Conservation (phyloP, 108 stramenopile species). For the Poteriospumella lacustris region DNA sequence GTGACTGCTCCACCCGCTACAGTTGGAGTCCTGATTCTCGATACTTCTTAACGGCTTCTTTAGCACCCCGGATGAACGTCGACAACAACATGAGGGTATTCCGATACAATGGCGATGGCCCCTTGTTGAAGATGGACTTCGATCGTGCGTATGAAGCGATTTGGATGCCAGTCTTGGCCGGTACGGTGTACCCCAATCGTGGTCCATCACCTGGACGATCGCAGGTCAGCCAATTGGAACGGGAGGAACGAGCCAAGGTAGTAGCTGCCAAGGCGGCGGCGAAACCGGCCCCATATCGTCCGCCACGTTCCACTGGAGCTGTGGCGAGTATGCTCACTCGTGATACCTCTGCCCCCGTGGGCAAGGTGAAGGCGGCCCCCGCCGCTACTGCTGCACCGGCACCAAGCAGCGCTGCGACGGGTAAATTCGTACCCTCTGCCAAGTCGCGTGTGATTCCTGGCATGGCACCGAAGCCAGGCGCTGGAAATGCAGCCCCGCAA, state of each 20-base stretch:
- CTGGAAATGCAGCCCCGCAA: not conserved
- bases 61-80: conserved; percentile 94
- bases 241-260: not conserved
- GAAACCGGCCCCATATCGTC: conserved; percentile 20
- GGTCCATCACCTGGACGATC: not conserved
- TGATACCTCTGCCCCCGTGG: not conserved
- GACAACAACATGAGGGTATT: conserved; percentile 80
- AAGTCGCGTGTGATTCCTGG: conserved; percentile 12
- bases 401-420: not conserved
- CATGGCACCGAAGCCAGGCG: not conserved
- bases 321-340: not conserved
- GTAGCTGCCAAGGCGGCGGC: not conserved
- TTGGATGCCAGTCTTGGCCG: not conserved
- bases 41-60: conserved; percentile 76
- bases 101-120: conserved; percentile 49
- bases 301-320: not conserved
- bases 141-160: conserved; percentile 17
- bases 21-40: conserved; percentile 88
- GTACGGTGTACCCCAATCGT: not conserved
- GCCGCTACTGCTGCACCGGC: not conserved
- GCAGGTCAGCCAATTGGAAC: not conserved
- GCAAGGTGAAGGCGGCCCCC: not conserved
- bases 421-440: not conserved
- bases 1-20: conserved; percentile 70
- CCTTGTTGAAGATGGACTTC: conserved; percentile 21